Base-by-base conservation (phyloP, 2,329 filamentous ascomycete genomes). In the Aspergillus costaricaensis region DNA sequence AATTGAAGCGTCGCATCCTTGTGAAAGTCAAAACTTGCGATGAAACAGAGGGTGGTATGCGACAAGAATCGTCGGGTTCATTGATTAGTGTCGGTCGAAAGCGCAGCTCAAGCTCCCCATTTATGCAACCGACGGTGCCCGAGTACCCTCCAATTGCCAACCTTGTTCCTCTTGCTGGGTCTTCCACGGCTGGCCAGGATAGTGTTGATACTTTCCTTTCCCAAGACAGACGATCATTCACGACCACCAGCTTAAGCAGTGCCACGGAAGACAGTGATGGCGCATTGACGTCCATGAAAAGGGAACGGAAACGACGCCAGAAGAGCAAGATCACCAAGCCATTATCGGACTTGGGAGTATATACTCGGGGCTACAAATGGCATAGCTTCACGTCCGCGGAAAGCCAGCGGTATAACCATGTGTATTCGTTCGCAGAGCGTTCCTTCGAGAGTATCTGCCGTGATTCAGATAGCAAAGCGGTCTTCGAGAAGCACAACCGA, bases 11-110 rank as follows among this genome's bases (percentile, higher is more conserved):
- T 68, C 88, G 88, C 44, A 91, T 98, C 59, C 81, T 99, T 58
- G 89, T 98, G 82, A 99, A 99, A 76, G 95, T 97, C 64, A 99
- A 98, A 77, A 90, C 91, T 66, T 88, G 91, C 7, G 83, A 86
- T 67, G 82, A 84, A 49, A 76, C 72, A 12, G 79, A 84, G 52
- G 79, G 74, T 10, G 77, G 79, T 27, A 76, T 72, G 60, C 77
- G 76, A 53, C 77, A 79, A 17, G 81, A 83, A 50, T 68, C 77
- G 9, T 68, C 54, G 6, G 64, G 58, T 57, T 65, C 76, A 8
- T 82, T 84, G 15, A 63, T 65, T 23, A 67, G 67, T 9, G 63
- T 68, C 55, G 74, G 75, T n/a, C 79, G 80, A 39, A 79, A 85
- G 64, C 83, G 86, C 61, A 96, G 93, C 76, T 81, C 96, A 43